These are phyloP conservation scores for Ploettnerulaceae sp. DNA, from an alignment of 2,329 filamentous ascomycete species.

Conservation along the genomic window DNA sequence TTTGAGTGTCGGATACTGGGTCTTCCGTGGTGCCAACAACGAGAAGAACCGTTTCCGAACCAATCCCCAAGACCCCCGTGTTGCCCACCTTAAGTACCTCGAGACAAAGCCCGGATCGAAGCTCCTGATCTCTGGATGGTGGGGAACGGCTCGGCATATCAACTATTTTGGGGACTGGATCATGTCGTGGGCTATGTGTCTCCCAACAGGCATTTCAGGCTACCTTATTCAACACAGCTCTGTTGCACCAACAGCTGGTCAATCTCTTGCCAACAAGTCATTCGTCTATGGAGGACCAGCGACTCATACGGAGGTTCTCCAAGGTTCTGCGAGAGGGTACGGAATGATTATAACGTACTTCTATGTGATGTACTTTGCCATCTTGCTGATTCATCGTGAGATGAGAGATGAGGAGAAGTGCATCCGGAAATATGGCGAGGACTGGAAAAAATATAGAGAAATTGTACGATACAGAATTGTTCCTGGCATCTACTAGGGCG, in stretches of 20 bases:
- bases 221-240: constrained; percentile 61
- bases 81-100: constrained; percentile 79
- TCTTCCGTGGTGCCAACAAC: constrained; percentile 91
- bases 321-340: constrained; percentile 72
- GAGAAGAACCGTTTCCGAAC: constrained; percentile 94
- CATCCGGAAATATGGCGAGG: constrained; percentile 80
- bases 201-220: constrained; percentile 81
- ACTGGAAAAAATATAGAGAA: constrained; percentile 86
- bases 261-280: constrained; percentile 44
- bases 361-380: constrained; percentile 86
- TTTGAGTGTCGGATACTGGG: constrained; percentile 71
- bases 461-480: constrained; percentile 69
- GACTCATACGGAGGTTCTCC: constrained; percentile 61
- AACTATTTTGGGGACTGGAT: constrained; percentile 96
- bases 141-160: constrained; percentile 87
- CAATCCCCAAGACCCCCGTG: constrained; percentile 72
- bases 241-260: constrained; percentile 46
- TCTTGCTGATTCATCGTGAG: constrained; percentile 82
- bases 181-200: constrained; percentile 84
- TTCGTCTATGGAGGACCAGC: constrained; percentile 46
- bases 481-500: constrained; percentile 69
- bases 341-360: constrained; percentile 91
- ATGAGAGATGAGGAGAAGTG: constrained; percentile 89
- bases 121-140: constrained; percentile 84
- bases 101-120: constrained; percentile 77